A percentile compares a stretch with the other conserved stretches of the same genome.
These are phyloP conservation scores for Beauveria brongniartii DNA, from an alignment of 2,329 filamentous ascomycete species.

Conservation along the genomic window DNA sequence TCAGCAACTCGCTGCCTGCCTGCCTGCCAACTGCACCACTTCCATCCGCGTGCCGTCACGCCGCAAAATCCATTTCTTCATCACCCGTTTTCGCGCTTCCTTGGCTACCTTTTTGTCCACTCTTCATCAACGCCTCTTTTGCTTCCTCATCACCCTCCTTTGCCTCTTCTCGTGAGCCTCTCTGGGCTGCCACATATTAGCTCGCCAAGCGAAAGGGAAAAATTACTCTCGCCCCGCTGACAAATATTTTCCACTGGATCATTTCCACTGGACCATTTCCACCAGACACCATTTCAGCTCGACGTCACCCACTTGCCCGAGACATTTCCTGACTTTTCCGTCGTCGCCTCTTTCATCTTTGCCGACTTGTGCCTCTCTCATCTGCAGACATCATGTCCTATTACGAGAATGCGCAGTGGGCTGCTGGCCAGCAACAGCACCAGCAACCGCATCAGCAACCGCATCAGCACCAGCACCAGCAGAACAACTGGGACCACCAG, in stretches of 20 bases:
- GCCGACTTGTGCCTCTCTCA: background rate
- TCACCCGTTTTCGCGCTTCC: background rate
- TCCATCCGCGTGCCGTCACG: too few relatives aligned
- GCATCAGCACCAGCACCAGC: constrained; percentile 4
- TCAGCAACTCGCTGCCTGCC: background rate
- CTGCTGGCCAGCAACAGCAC: constrained; percentile 18
- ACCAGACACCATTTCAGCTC: constrained; percentile 9
- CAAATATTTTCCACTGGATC: constrained; percentile 7
- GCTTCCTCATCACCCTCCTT: background rate
- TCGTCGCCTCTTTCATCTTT: constrained; percentile 16
- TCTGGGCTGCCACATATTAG: background rate
- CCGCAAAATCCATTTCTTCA: background rate
- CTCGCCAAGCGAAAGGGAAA: constrained; percentile 2
- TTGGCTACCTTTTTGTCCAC: background rate
- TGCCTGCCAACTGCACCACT: too few relatives aligned
- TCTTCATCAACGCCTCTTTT: background rate
- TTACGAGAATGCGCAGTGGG: constrained; percentile 37
- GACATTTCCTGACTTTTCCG: constrained; percentile 10
- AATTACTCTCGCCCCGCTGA: constrained; percentile 6
- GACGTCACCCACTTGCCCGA: constrained; percentile 11
- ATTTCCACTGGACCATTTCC: constrained; percentile 2
- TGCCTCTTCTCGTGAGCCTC: background rate
- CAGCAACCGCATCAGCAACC: background rate
- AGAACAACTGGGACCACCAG: constrained; percentile 39
- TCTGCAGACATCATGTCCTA: constrained; percentile 30